Base-by-base conservation (phyloP, 495 filamentous ascomycete genomes). In the Neurospora sp. region DNA sequence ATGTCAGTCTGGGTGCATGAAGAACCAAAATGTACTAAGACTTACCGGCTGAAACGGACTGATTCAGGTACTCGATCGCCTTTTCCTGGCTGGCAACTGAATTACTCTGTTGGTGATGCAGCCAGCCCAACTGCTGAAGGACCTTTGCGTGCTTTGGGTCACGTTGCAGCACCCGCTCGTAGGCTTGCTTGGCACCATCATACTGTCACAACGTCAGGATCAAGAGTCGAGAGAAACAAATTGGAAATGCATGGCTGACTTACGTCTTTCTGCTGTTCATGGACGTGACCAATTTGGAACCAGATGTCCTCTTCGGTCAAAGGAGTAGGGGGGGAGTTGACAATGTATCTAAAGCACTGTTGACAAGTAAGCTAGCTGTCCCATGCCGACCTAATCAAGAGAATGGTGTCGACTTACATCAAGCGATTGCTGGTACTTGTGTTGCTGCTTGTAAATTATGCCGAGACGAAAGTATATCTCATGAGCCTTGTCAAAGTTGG, bases 231-330 rank as follows among this genome's bases (percentile, higher is more conserved):
- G n/a, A 72, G 18, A 53, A 14, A 10, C 12, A 9, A 1, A 31
- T 11, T 18, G 2, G 0, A 40, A 18, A 16, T 11, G 12, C 27
- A 27, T 27, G 69, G 42, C 44, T 66, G 31, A 88, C 96, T 82
- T 85, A 98, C 96, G 76, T 99, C 96, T 86, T 98, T 98, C 80
- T 98, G 95, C 77, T 98, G 96, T 76, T 99, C 96, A 79, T 99
- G 93, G 68, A 99, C 96, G 81, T 99, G 96, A 35, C 96, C 96
- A 76, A 99, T 98, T 81, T 99, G 96, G 83, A 99, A 99, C 95
- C 95, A 98, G 73, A 99, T 99, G 78, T 99, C 96, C 80, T 98
- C 96, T 79, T 98, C 94, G 1, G 94, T 98, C 80, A 99, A 82
- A 18, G 96, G 96, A 5, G 93, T 88, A 10, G 96, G 96, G 22